phyloP scores from a whole-genome alignment of 2,329 filamentous ascomycete genomes.

The Fusarium abutilonis region DNA sequence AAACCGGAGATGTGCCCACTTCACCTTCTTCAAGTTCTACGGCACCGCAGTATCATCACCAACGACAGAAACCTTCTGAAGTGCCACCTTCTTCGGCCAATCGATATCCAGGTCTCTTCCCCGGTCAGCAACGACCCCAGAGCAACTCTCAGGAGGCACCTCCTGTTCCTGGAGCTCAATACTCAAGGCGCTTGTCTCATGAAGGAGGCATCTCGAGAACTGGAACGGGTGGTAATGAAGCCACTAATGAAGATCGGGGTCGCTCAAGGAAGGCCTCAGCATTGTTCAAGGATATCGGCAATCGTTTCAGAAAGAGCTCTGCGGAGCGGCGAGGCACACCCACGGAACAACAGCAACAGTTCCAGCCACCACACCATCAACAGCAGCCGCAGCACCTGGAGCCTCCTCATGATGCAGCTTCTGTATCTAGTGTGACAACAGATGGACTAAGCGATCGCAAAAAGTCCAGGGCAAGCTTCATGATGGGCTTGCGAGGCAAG shows the following conservation, averaged over 20 bases:
- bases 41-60: slow-evolving; percentile 28
- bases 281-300: slow-evolving; percentile 63
- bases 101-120: slow-evolving; percentile 61
- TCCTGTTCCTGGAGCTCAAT: slow-evolving; percentile 25
- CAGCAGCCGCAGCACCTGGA: slow-evolving; percentile 14
- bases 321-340: slow-evolving; percentile 49
- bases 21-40: slow-evolving; percentile 22
- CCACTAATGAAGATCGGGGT: slow-evolving; percentile 48
- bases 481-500: slow-evolving; percentile 43
- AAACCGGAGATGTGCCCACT: slow-evolving; percentile 54
- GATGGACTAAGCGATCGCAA: slow-evolving; percentile 53
- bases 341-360: slow-evolving; percentile 36
- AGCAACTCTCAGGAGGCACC: slow-evolving; percentile 23
- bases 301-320: slow-evolving; percentile 52
- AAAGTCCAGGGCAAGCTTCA: slow-evolving; percentile 54
- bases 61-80: slow-evolving; percentile 48
- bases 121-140: slow-evolving; percentile 37
- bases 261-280: slow-evolving; percentile 53
- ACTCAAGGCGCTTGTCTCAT: slow-evolving; percentile 25
- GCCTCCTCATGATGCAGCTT: slow-evolving; percentile 51
- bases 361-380: slow-evolving; percentile 11
- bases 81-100: slow-evolving; percentile 63
- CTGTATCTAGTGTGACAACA: slow-evolving; percentile 54
- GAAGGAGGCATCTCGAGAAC: slow-evolving; percentile 50
- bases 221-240: slow-evolving; percentile 18